Base-by-base conservation (phyloP, 169 alveolate genomes). In the Theileria orientalis region DNA sequence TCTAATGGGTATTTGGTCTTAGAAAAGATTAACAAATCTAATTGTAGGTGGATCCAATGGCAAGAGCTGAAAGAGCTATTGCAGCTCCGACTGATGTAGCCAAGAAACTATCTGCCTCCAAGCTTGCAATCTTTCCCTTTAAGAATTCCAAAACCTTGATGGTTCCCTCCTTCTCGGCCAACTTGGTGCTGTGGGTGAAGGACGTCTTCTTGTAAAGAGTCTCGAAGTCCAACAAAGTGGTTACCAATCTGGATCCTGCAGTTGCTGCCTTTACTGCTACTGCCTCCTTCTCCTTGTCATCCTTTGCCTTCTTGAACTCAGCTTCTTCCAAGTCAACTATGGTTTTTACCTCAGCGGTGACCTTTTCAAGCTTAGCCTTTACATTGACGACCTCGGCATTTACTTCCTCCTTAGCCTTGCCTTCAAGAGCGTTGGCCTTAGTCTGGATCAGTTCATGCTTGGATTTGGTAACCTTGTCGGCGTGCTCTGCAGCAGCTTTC, bases 401-500 rank as follows among this genome's bases (percentile, higher is more conserved):
- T 44, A 1, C 59, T 25, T 64, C 74, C 47, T 49, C 23, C 7
- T 33, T 11, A 23, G 27, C 1, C 61, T 64, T 64, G 5, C 7
- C 33, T 29, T 19, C 62, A 64, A 49, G 1, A 9, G n/a, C 74
- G 0, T 64, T 44, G 73, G 2, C 27, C 27, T 46, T 35, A 8
- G 14, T 64, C 8, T n/a, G n/a, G n/a, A n/a, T n/a, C n/a, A n/a
- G n/a, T n/a, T n/a, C n/a, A n/a, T 64, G 23, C 47, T 46, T 40
- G 68, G n/a, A 27, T 14, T 42, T n/a, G 14, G 23, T 11, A 29
- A 64, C 57, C 16, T 27, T 19, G 37, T 64, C 35, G 64, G 63
- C 60, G 47, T 64, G n/a, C 61, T 64, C 60, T 42, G 74, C 74
- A 2, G 23, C 41, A 25, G n/a, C 27, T 64, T 64, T 46, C 74